These are phyloP conservation scores for Trichoderma sp. DNA, from an alignment of 2,329 filamentous ascomycete species.

Conservation along the genomic window DNA sequence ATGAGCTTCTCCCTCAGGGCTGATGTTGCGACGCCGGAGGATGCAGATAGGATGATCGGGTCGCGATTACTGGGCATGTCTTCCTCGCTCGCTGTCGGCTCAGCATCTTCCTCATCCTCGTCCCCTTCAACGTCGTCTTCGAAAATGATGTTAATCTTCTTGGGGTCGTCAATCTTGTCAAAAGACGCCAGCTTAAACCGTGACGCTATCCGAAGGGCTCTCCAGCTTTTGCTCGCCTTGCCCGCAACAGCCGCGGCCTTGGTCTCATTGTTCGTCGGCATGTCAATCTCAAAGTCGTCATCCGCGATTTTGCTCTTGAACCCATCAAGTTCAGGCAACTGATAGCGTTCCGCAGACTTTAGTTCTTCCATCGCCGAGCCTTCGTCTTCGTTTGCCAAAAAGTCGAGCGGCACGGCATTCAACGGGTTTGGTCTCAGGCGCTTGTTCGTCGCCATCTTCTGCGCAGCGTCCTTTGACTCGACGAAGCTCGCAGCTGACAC, in stretches of 20 bases:
- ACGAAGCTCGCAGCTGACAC: constrained; percentile 68
- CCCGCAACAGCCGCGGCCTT: constrained; percentile 58
- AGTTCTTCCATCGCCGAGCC: constrained; percentile 64
- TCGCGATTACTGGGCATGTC: constrained; percentile 48
- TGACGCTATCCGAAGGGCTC: constrained; percentile 77
- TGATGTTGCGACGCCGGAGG: constrained; percentile 60
- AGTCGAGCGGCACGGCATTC: constrained; percentile 73
- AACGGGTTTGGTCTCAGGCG: constrained; percentile 66
- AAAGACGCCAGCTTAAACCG: constrained; percentile 72
- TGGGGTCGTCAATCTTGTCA: constrained; percentile 82
- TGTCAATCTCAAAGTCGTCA: constrained; percentile 82
- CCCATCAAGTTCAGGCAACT: constrained; percentile 64
- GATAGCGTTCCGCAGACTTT: constrained; percentile 62
- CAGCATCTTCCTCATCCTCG: constrained; percentile 36
- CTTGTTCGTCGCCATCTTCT: constrained; percentile 66
- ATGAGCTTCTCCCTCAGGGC: constrained; percentile 62
- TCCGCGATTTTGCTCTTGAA: constrained; percentile 73
- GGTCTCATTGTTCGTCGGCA: constrained; percentile 64
- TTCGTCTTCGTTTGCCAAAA: constrained; percentile 66
- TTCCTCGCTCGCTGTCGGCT: constrained; percentile 32
- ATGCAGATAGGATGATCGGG: constrained; percentile 66
- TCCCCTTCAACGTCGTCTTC: constrained; percentile 43
- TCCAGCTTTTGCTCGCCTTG: constrained; percentile 88
- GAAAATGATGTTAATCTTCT: constrained; percentile 62
- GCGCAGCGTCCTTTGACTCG: constrained; percentile 63